Percentiles rank a stretch among this genome's conserved stretches.
These are phyloP conservation scores for Phoma herbarum DNA, from an alignment of 2,329 filamentous ascomycete genomes.

Conservation along the genomic window DNA sequence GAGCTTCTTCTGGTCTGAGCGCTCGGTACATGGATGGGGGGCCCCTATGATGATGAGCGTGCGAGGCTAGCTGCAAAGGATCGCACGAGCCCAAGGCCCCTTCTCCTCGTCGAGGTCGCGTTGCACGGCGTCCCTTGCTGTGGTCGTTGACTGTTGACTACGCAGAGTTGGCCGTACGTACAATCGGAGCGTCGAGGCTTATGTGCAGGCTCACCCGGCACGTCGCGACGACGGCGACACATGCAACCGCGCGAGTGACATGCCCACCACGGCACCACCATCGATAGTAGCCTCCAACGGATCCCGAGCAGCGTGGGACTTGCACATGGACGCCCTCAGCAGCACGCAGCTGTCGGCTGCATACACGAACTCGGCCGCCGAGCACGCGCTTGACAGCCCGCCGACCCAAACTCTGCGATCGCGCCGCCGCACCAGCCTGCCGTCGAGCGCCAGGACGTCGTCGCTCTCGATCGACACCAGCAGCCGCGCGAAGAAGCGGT, in stretches of 20 bases:
- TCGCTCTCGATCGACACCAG: conserved; percentile 8
- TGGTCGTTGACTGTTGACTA: not conserved
- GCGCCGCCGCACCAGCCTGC: conserved; percentile 44
- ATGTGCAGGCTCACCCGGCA: not conserved
- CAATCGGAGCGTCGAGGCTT: not conserved
- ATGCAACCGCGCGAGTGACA: not conserved
- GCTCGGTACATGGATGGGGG: not conserved
- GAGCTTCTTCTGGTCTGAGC: not conserved
- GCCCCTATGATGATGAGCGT: not conserved
- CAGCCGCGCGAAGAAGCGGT: conserved; percentile 10
- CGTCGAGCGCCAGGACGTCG: conserved; percentile 26
- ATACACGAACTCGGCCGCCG: not conserved
- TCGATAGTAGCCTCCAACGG: not conserved
- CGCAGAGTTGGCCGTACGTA: not conserved
- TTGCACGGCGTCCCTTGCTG: not conserved
- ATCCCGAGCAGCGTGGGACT: not conserved
- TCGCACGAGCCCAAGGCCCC: not conserved
- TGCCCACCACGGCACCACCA: not conserved
- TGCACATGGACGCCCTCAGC: conserved; percentile 10
- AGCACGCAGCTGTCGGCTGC: not conserved
- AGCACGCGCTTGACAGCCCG: conserved; percentile 19
- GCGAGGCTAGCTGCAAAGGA: not conserved
- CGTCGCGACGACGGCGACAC: not conserved
- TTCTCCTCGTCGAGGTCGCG: not conserved
- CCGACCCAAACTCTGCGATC: conserved; percentile 35